phyloP scores from a whole-genome alignment of 1,284 basidiomycete genomes.

The Microbotryum silenes-acaulis region DNA sequence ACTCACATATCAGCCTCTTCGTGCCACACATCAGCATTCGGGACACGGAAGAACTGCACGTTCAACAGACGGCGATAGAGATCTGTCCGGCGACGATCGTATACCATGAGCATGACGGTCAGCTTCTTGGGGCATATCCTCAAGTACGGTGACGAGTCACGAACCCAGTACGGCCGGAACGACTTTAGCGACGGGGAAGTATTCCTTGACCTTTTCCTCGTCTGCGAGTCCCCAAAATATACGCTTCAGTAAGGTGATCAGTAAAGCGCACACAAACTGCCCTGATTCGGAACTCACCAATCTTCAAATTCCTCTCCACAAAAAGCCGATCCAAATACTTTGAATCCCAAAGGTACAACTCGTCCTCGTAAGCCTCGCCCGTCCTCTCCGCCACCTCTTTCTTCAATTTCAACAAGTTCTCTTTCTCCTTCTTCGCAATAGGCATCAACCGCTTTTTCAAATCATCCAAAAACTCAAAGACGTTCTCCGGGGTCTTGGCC shows the following conservation, averaged over 20 bases:
- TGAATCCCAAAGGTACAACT: conserved; percentile 25
- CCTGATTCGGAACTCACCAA: conserved; percentile 4
- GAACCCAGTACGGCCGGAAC: conserved; percentile 59
- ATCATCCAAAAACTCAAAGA: conserved; percentile 59
- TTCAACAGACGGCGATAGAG: conserved; percentile 72
- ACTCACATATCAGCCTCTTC: conserved; percentile 11
- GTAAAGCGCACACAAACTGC: background rate
- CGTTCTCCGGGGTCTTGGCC: conserved; percentile 60
- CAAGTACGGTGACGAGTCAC: too few relatives aligned
- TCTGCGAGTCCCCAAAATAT: conserved; percentile 41
- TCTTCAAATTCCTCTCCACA: conserved; percentile 49
- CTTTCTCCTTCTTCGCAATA: conserved; percentile 58
- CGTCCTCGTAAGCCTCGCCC: conserved; percentile 45
- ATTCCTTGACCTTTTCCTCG: conserved; percentile 68
- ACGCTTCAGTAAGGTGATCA: conserved; percentile 6
- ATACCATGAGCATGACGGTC: too few relatives aligned
- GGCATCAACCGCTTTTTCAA: conserved; percentile 65
- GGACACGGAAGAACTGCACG: conserved; percentile 59
- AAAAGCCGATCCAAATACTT: conserved; percentile 63
- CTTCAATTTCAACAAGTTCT: conserved; percentile 61
- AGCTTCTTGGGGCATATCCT: too few relatives aligned
- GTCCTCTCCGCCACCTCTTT: conserved; percentile 57
- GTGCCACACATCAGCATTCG: conserved; percentile 32
- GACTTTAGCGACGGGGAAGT: conserved; percentile 72
- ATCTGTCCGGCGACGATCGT: conserved; percentile 32